phyloP scores from a whole-genome alignment of 352 stramenopile genomes.

The Globisporangium radiosum region DNA sequence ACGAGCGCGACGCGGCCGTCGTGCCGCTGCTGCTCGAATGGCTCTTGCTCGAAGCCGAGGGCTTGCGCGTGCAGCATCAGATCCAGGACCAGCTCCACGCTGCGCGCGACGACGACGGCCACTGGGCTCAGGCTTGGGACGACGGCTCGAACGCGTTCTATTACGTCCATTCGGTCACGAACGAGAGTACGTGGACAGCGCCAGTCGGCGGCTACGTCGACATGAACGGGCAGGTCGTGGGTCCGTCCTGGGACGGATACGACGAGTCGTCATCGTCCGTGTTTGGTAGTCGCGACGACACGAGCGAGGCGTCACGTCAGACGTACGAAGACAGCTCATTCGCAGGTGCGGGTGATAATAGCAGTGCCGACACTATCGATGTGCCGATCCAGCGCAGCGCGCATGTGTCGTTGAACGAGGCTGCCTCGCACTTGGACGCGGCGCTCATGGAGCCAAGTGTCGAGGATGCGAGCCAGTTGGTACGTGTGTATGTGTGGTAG shows the following conservation, averaged over 20 bases:
- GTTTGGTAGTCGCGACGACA: background rate
- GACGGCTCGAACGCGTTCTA: conserved; percentile 50
- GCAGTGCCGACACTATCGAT: background rate
- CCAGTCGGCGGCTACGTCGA: conserved; percentile 56
- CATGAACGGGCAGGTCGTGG: conserved; percentile 48
- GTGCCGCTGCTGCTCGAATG: conserved; percentile 69
- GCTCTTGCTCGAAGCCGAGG: conserved; percentile 69
- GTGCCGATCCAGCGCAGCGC: too few species aligned
- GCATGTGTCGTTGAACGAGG: conserved; percentile 16
- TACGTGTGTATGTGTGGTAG: conserved; percentile 2
- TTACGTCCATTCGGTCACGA: conserved; percentile 51
- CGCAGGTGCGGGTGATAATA: background rate
- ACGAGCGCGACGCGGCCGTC: conserved; percentile 43
- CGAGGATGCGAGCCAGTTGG: conserved; percentile 11
- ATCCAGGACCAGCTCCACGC: conserved; percentile 55
- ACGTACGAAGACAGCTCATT: too few species aligned
- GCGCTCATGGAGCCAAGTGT: conserved; percentile 11
- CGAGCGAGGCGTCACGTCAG: too few species aligned
- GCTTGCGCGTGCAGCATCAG: conserved; percentile 45
- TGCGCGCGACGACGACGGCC: conserved; percentile 30
- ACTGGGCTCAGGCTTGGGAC: conserved; percentile 68
- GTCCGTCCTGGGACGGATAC: conserved; percentile 14
- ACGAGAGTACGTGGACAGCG: conserved; percentile 57
- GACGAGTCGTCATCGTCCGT: background rate
- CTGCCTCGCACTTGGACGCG: conserved; percentile 24